Evolutionary conservation across 2,329 filamentous ascomycete genomes (phyloP).

Genomic region (Pestalotiopsis sp.): DNA sequence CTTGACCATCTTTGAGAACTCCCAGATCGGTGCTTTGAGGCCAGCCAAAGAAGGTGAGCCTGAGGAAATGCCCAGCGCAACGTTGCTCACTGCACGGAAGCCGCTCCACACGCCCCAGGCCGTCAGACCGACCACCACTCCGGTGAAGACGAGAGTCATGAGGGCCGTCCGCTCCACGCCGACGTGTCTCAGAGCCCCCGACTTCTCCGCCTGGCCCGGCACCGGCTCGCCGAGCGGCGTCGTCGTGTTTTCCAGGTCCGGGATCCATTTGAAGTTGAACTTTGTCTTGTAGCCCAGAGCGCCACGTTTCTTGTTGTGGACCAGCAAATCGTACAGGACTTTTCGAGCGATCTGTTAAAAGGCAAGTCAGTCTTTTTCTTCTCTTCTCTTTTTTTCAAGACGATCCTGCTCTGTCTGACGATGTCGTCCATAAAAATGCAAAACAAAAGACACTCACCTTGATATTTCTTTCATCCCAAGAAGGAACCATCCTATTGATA

Average conservation of each 20-base stretch:
- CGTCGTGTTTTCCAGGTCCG: constrained; percentile 42
- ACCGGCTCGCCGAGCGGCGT: constrained; percentile 30
- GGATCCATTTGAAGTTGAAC: constrained; percentile 75
- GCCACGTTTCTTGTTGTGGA: constrained; percentile 59
- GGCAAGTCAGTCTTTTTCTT: constrained; percentile 17
- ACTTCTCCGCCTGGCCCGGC: constrained; percentile 27
- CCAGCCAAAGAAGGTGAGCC: not conserved
- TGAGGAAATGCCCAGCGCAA: not conserved
- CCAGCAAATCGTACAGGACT: constrained; percentile 62
- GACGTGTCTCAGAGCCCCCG: constrained; percentile 27
- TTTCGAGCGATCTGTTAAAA: constrained; percentile 44
- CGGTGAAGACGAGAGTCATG: constrained; percentile 22
- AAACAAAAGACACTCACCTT: constrained; percentile 33
- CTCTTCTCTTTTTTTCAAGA: not conserved
- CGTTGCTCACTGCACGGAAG: not conserved
- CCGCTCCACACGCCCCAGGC: not conserved
- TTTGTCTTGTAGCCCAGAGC: constrained; percentile 64
- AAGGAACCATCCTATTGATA: constrained; percentile 38
- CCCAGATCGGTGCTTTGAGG: not conserved
- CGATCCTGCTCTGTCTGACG: not conserved
- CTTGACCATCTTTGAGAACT: not conserved
- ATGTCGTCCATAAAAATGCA: too few species aligned
- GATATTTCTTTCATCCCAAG: constrained; percentile 52
- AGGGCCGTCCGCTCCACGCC: constrained; percentile 35
- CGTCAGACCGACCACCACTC: constrained; percentile 15